Percentiles rank a stretch among this genome's conserved stretches.
Conservation (phyloP, 352 stramenopile species). For the Phytopythium boreale region DNA sequence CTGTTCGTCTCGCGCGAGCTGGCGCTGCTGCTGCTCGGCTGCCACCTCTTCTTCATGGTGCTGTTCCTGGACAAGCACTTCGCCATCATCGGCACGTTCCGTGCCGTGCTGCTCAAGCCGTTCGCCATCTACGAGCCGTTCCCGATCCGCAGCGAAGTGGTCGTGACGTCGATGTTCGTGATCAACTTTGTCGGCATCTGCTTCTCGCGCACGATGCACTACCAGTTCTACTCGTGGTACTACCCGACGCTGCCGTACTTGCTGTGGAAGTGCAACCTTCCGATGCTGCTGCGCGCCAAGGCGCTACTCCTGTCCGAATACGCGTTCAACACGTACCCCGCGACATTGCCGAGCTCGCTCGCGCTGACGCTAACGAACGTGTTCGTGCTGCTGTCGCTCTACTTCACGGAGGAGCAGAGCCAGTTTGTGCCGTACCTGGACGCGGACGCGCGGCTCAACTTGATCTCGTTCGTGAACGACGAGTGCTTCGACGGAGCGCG, state of each 20-base stretch:
- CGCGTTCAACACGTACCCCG: conserved; percentile 96
- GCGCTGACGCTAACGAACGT: conserved; percentile 92
- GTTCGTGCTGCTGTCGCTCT: conserved; percentile 79
- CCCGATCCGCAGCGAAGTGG: conserved; percentile 76
- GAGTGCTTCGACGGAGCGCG: conserved; percentile 73
- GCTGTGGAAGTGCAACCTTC: conserved; percentile 88
- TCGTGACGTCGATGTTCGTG: conserved; percentile 85
- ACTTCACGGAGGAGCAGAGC: conserved; percentile 59
- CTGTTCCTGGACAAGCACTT: conserved; percentile 85
- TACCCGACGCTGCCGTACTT: conserved; percentile 95
- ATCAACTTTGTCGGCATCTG: conserved; percentile 97
- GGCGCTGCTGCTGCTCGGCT: conserved; percentile 47
- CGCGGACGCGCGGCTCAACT: conserved; percentile 59
- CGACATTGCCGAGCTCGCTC: conserved; percentile 87
- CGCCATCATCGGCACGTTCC: conserved; percentile 71
- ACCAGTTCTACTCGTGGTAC: conserved; percentile 98
- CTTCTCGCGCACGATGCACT: conserved; percentile 97
- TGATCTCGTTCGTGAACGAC: conserved; percentile 75
- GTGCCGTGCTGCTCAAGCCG: conserved; percentile 65
- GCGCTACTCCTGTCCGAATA: conserved; percentile 81
- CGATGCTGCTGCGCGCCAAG: conserved; percentile 81
- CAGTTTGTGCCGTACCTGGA: conserved; percentile 78
- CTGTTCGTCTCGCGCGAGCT: conserved; percentile 71
- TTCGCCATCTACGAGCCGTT: conserved; percentile 74
- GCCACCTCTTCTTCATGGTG: conserved; percentile 71